Conservation (phyloP, 805 yeast genomes). For the Saccharomycodes ludwigii region DNA sequence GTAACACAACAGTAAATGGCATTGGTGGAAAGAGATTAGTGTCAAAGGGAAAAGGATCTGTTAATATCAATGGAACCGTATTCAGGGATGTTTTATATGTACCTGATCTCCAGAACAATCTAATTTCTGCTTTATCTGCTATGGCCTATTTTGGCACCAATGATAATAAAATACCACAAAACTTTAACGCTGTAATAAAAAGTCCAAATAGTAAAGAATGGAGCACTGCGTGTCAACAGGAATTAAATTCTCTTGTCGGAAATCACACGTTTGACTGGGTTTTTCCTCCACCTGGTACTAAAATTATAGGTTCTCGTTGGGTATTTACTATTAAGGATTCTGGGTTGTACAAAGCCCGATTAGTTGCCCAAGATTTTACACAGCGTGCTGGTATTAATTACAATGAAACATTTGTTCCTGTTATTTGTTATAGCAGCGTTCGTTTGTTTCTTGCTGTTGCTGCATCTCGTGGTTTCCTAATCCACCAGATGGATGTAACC, state of each 20-base stretch:
- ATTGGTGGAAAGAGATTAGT: too few relatives aligned
- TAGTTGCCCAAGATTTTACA: slow-evolving; percentile 17
- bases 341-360: slow-evolving; percentile 12
- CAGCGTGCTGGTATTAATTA: slow-evolving; percentile 17
- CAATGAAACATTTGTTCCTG: slow-evolving; percentile 19
- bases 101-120: too few relatives aligned
- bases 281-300: slow-evolving; percentile 5
- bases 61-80: too few relatives aligned
- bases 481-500: slow-evolving; percentile 15
- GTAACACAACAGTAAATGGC: too few relatives aligned
- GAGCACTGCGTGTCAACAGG: slow-evolving; percentile 4
- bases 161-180: too few relatives aligned
- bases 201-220: slow-evolving; percentile 2
- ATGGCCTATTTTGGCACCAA: too few relatives aligned
- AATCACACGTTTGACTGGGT: slow-evolving; percentile 6
- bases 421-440: slow-evolving; percentile 12
- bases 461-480: background rate
- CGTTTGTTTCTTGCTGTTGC: slow-evolving; percentile 7
- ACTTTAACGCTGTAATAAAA: too few relatives aligned
- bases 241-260: slow-evolving; percentile 3
- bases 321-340: slow-evolving; percentile 10
- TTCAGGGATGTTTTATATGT: too few relatives aligned
- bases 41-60: too few relatives aligned
- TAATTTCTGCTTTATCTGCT: too few relatives aligned
- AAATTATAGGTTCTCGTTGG: slow-evolving; percentile 10